Evolutionary conservation across 768 basidiomycete genomes (phyloP).

Genomic region (Tricholoma flavovirens): DNA sequence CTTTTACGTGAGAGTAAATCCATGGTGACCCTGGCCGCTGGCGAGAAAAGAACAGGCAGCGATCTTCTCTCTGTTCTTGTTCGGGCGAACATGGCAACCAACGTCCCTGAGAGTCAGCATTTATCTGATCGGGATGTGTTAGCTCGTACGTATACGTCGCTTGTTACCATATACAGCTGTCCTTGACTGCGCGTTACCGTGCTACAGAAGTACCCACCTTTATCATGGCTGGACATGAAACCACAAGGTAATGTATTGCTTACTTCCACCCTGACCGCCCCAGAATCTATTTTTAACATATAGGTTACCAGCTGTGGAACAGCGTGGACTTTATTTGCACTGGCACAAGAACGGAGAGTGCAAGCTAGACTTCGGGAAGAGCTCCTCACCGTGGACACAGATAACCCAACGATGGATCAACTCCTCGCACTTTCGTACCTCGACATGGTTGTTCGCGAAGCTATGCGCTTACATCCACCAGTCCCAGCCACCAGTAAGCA

Average conservation of each 20-base stretch:
- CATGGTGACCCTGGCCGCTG: neutral
- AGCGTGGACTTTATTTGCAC: conserved; percentile 55
- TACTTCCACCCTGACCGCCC: neutral
- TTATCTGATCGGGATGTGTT: conserved; percentile 17
- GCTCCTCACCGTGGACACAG: conserved; percentile 42
- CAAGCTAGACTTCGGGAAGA: conserved; percentile 59
- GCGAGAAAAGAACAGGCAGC: conserved; percentile 20
- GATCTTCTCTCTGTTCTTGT: conserved; percentile 43
- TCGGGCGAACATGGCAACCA: conserved; percentile 47
- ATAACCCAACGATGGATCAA: conserved; percentile 64
- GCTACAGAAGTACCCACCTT: conserved; percentile 43
- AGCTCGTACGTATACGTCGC: conserved; percentile 12
- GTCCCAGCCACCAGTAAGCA: conserved; percentile 37
- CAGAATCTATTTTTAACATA: neutral
- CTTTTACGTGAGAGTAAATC: conserved; percentile 38
- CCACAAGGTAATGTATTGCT: conserved; percentile 28
- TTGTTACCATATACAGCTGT: too few relatives aligned
- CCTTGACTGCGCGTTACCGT: neutral
- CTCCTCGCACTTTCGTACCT: conserved; percentile 63
- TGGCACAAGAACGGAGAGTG: conserved; percentile 40
- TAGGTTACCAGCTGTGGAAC: conserved; percentile 33
- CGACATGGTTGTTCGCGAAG: conserved; percentile 60
- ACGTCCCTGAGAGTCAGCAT: conserved; percentile 19
- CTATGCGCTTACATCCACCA: conserved; percentile 50
- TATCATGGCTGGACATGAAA: conserved; percentile 44